Conservation (phyloP, 345 rosid genomes). For the Aethionema arabicum region DNA sequence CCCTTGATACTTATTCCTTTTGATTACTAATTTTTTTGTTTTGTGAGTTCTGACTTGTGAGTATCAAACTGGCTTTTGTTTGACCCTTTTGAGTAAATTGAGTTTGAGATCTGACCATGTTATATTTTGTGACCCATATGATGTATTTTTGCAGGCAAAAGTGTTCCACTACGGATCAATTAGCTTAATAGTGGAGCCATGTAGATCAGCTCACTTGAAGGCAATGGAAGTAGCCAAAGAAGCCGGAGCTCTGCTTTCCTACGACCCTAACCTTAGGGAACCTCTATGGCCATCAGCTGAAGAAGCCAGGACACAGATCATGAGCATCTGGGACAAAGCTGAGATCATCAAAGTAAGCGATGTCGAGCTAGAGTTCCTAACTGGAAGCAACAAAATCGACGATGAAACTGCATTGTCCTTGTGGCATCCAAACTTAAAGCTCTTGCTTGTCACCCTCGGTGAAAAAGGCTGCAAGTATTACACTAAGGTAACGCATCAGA, state of each 20-base stretch:
- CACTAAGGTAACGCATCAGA: constrained; percentile 34
- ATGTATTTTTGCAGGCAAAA: constrained; percentile 45
- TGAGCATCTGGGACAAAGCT: constrained; percentile 70
- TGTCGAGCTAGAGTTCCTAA: constrained; percentile 52
- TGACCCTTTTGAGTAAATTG: neutral
- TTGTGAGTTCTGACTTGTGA: constrained; percentile 5
- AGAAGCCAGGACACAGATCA: constrained; percentile 56
- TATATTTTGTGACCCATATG: constrained; percentile 14
- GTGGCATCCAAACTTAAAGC: constrained; percentile 57
- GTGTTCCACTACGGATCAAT: constrained; percentile 73
- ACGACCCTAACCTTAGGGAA: constrained; percentile 65
- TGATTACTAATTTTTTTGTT: constrained; percentile 4
- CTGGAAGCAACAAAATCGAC: constrained; percentile 43
- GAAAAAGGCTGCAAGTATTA: constrained; percentile 57
- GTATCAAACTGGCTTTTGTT: neutral
- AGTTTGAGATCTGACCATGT: neutral
- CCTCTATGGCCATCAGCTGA: constrained; percentile 66
- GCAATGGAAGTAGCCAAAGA: constrained; percentile 63
- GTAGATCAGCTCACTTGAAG: constrained; percentile 60
- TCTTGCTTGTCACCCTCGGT: constrained; percentile 65
- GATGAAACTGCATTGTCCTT: constrained; percentile 41
- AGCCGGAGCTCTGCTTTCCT: constrained; percentile 62
- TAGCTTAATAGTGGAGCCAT: constrained; percentile 67
- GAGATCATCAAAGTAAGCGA: constrained; percentile 62
- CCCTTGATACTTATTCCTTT: constrained; percentile 23